Evolutionary conservation across 441 rosid genomes (phyloP), one percentile per base, ranked within the genome.

Genomic region (Syzygium malaccense): DNA sequence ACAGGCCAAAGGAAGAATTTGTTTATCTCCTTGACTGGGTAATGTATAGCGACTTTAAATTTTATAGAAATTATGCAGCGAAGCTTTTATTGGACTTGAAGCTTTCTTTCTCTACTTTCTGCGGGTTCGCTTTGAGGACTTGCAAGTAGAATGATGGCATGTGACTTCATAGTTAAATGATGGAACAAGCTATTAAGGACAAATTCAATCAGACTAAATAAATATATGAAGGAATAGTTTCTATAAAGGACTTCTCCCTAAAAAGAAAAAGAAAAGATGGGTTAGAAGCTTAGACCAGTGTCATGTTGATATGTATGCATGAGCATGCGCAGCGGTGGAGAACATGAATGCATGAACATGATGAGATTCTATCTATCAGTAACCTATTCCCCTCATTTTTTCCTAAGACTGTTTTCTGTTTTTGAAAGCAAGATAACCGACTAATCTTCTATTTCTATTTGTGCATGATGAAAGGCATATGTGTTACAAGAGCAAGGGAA

Each of bases 11-110:
- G 90, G 95, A 94, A 86, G 96, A 96, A 33, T 93, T 93, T 64
- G 94, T 97, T 75, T 94, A 93, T 92, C 98, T 95, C 87, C 97
- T 97, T 87, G 99, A 97, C 91, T 95, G 98, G 99, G 99, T 97
- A 93, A 91, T 23, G 33, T 58, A 53, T 14, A 15, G 71, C 0
- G 0, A 55, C 54, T 55, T 13, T 25, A 26, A 37, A 11, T 49
- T 5, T 33, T 1, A 30, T 23, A 33, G 48, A 75, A 15, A 5
- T 20, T 75, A 32, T 33, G 23, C 33, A 33, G 20, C 26, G 19
- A 75, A 32, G 49, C 14, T 14, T 49, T 14, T n/a, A 14, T 62
- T 62, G 33, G 68, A 62, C 10, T 17, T 62, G 33, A 62, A 62
- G 68, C 68, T 62, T 32, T 62, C 71, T 62, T 62, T 62, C 71